Percentiles rank a stretch among this genome's conserved stretches.
phyloP scores from a whole-genome alignment of 768 basidiomycete species.

The Collybiopsis luxurians region DNA sequence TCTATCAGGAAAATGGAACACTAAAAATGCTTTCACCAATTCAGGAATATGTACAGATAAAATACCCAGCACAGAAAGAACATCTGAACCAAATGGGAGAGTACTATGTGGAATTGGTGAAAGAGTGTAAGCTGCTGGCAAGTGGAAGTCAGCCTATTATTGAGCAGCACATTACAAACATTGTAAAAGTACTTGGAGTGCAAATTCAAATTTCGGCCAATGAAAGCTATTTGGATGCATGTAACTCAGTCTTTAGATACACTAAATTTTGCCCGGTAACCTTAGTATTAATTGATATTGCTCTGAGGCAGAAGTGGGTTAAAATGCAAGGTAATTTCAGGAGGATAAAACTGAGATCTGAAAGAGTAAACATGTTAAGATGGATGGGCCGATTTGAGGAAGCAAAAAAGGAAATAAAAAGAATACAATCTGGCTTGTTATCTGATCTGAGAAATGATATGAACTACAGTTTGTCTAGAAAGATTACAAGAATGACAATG shows the following conservation, averaged over 20 bases:
- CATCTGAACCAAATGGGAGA: not conserved
- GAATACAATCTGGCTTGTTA: not conserved
- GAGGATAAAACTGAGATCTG: not conserved
- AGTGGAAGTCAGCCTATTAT: not conserved
- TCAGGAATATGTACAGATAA: not conserved
- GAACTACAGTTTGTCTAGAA: no score
- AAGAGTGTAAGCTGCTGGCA: not conserved
- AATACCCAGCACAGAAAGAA: not conserved
- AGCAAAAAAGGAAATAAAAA: not conserved
- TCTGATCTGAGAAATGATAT: no score
- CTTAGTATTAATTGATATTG: not conserved
- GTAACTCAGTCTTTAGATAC: not conserved
- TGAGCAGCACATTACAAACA: not conserved
- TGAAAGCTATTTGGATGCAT: not conserved
- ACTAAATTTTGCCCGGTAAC: not conserved
- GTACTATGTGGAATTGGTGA: not conserved
- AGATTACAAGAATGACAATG: no score
- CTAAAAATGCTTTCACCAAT: not conserved
- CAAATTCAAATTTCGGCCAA: not conserved
- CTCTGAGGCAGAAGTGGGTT: not conserved
- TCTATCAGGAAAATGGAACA: not conserved
- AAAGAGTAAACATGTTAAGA: not conserved
- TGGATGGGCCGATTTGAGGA: not conserved
- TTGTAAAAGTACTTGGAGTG: not conserved
- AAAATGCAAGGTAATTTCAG: no score